Conservation (phyloP, 2,329 filamentous ascomycete genomes). For the Pyrenochaeta sp. region DNA sequence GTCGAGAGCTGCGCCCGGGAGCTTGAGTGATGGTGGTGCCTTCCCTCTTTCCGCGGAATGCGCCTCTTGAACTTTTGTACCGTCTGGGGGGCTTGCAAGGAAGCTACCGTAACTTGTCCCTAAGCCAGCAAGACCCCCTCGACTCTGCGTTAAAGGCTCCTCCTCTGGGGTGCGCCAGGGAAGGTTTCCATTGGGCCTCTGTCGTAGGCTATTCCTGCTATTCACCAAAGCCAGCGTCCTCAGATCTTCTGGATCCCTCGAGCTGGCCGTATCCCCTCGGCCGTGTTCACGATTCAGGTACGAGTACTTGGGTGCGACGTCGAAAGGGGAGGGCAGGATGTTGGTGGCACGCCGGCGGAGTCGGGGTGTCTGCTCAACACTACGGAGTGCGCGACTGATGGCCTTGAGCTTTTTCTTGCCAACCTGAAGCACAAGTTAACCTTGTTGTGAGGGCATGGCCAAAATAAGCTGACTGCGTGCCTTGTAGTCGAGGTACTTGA, state of each 20-base stretch:
- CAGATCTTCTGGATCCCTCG: conserved; percentile 34
- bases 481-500: conserved; percentile 96
- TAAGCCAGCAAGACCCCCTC: conserved; percentile 35
- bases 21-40: conserved; percentile 61
- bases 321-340: conserved; percentile 44
- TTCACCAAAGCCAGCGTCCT: conserved; percentile 35
- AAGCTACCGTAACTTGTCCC: conserved; percentile 70
- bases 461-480: conserved; percentile 50
- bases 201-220: conserved; percentile 26
- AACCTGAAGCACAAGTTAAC: conserved; percentile 48
- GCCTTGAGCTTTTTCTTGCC: conserved; percentile 95
- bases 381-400: conserved; percentile 74
- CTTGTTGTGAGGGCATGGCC: conserved; percentile 9
- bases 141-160: conserved; percentile 35
- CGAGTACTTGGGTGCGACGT: conserved; percentile 51
- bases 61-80: conserved; percentile 12
- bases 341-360: conserved; percentile 47
- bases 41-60: conserved; percentile 27
- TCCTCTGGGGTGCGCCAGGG: conserved; percentile 36
- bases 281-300: conserved; percentile 49
- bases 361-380: conserved; percentile 62
- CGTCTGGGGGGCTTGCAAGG: conserved; percentile 59
- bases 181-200: conserved; percentile 20
- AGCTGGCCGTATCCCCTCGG: conserved; percentile 21
- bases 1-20: conserved; percentile 69